Base-by-base conservation (phyloP, 768 basidiomycete species). In the Lactarius akahatsu region DNA sequence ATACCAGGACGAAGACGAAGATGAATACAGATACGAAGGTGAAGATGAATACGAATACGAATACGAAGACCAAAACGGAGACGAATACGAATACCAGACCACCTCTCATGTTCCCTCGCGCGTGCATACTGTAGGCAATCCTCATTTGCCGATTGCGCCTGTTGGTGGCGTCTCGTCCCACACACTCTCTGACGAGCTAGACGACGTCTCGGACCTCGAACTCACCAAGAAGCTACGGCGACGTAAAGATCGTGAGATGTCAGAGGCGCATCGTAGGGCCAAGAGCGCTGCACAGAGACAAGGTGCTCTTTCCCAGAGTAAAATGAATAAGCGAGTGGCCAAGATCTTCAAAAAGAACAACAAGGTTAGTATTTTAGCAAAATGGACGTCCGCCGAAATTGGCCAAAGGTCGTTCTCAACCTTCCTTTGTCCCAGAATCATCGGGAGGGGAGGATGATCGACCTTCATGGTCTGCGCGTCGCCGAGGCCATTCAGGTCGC, bases 381-480 rank as follows among this genome's bases (percentile, higher is more conserved):
- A 38, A 38, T 13, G 23, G 54, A 26, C 2, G 15, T 66, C 28
- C 32, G 15, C 23, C 36, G 8, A 41, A 8, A 9, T 32, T 16
- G 26, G 1, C 18, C 2, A 10, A 10, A 15, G 4, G 13, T 36
- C 47, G n/a, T 36, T 8, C 57, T 63, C 32, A 55, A 30, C 26
- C 15, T 62, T 13, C 26, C 13, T 32, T 34, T 0, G 34, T 34
- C 34, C 34, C 34, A 67, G 66, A 34, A 18, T 32, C 43, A 38
- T 34, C 11, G 5, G 20, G 4, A 30, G 2, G n/a, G 38, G 15
- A 36, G 61, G 26, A 54, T 1, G 47, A 10, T 66, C 10, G 65
- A 66, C 50, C 47, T 66, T 16, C 65, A 66, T 15, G 65, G 61
- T 2, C 58, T 66, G 57, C 4, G 13, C 18, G 61, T 66, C 11